Conservation (phyloP, 495 filamentous ascomycete genomes). For the Talaromyces stipitatus region DNA sequence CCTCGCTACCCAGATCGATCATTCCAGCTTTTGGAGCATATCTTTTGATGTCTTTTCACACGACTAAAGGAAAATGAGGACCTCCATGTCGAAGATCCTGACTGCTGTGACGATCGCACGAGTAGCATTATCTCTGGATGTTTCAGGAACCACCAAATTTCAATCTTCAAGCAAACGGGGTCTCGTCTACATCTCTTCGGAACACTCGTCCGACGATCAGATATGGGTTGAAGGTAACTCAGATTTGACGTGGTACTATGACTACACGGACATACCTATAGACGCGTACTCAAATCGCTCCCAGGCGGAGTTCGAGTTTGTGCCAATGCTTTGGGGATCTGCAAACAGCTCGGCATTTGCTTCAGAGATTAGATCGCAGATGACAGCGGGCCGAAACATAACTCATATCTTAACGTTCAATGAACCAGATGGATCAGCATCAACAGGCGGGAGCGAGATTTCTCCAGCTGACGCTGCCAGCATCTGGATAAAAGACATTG, state of each 20-base stretch:
- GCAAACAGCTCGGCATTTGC: constrained; percentile 11
- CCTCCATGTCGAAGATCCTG: not conserved
- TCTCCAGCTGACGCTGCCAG: constrained; percentile 48
- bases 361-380: constrained; percentile 24
- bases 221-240: constrained; percentile 47
- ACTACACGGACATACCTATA: constrained; percentile 53
- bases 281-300: constrained; percentile 30
- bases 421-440: constrained; percentile 53
- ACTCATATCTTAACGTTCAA: constrained; percentile 64
- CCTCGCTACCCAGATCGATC: not conserved
- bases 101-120: not conserved
- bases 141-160: constrained; percentile 3
- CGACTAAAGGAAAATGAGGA: not conserved
- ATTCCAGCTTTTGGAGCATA: not conserved
- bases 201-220: constrained; percentile 45
- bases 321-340: constrained; percentile 73
- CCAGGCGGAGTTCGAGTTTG: constrained; percentile 49
- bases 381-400: constrained; percentile 34
- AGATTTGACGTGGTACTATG: constrained; percentile 77
- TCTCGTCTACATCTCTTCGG: constrained; percentile 48
- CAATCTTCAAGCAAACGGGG: constrained; percentile 56
- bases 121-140: not conserved
- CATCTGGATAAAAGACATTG: constrained; percentile 58
- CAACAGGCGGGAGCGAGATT: constrained; percentile 52
- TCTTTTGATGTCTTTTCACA: too few species aligned